These are phyloP conservation scores for Chytriomyces confervae DNA, from an alignment of 192 early-diverging fungal species.

Conservation along the genomic window DNA sequence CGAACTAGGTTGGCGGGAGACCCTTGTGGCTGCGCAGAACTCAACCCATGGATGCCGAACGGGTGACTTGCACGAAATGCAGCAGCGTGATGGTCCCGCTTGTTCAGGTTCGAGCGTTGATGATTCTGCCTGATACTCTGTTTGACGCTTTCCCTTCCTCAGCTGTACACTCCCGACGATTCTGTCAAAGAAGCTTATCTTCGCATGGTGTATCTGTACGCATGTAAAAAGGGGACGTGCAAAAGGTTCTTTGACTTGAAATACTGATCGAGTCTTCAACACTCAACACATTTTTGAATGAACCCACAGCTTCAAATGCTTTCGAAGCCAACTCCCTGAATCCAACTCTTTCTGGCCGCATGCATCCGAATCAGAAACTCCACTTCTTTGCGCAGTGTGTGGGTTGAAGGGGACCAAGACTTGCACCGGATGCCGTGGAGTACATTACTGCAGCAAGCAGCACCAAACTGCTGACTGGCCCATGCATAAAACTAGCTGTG, in stretches of 20 bases:
- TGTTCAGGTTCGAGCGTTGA: slow-evolving; percentile 70
- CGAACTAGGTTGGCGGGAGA: slow-evolving; percentile 13
- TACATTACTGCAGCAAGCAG: slow-evolving; percentile 80
- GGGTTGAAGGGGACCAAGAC: slow-evolving; percentile 56
- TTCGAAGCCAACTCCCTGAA: slow-evolving; percentile 77
- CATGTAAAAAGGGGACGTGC: slow-evolving; percentile 88
- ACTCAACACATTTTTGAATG: not conserved
- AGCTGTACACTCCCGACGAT: slow-evolving; percentile 95
- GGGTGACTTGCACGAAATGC: slow-evolving; percentile 76
- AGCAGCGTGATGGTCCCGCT: slow-evolving; percentile 76
- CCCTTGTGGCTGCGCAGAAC: slow-evolving; percentile 80
- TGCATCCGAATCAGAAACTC: not conserved
- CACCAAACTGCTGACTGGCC: slow-evolving; percentile 90
- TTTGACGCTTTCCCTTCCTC: not conserved
- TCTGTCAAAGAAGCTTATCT: slow-evolving; percentile 84
- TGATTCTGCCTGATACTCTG: slow-evolving; percentile 13
- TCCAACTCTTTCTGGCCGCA: slow-evolving; percentile 66
- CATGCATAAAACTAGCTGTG: slow-evolving; percentile 59
- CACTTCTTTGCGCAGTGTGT: slow-evolving; percentile 43
- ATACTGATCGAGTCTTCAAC: not conserved
- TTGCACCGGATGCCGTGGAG: slow-evolving; percentile 78
- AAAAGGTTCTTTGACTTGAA: slow-evolving; percentile 43
- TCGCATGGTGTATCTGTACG: slow-evolving; percentile 89
- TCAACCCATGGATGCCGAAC: slow-evolving; percentile 62
- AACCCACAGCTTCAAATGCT: slow-evolving; percentile 77